Evolutionary conservation across 495 filamentous ascomycete genomes (phyloP).

Genomic region (Amphirosellinia nigrospora): DNA sequence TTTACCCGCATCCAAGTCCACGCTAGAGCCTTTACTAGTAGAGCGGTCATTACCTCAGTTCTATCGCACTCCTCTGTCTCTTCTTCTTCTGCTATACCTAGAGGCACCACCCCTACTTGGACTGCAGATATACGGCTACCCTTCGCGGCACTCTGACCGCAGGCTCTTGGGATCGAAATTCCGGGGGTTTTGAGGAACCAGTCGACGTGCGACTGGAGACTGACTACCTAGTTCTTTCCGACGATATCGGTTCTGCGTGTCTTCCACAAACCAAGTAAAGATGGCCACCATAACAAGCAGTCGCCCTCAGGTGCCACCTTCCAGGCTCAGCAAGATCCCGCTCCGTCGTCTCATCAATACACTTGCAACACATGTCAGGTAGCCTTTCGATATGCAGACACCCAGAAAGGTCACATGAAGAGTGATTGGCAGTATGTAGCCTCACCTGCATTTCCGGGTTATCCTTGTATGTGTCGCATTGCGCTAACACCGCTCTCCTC

Average conservation of each 20-base stretch:
- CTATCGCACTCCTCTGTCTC: neutral
- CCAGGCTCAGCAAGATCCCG: conserved; percentile 41
- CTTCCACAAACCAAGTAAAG: conserved; percentile 17
- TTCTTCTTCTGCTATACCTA: neutral
- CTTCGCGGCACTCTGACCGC: conserved; percentile 8
- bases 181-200: neutral
- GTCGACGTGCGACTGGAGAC: neutral
- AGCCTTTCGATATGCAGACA: conserved; percentile 89
- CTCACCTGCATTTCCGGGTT: conserved; percentile 3
- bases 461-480: conserved; percentile 17
- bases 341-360: conserved; percentile 74
- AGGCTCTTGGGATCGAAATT: neutral
- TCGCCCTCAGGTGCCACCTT: conserved; percentile 40
- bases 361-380: conserved; percentile 99
- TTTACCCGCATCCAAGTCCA: neutral
- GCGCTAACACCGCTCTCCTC: conserved; percentile 24
- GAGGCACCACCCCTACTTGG: neutral
- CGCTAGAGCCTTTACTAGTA: neutral
- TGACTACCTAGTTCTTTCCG: neutral
- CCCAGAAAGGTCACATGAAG: conserved; percentile 95
- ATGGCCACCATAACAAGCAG: conserved; percentile 63
- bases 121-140: neutral
- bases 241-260: neutral
- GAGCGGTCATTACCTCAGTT: neutral
- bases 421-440: conserved; percentile 94